Base-by-base conservation (phyloP, 805 yeast species). In the Priceomyces melissophilus region DNA sequence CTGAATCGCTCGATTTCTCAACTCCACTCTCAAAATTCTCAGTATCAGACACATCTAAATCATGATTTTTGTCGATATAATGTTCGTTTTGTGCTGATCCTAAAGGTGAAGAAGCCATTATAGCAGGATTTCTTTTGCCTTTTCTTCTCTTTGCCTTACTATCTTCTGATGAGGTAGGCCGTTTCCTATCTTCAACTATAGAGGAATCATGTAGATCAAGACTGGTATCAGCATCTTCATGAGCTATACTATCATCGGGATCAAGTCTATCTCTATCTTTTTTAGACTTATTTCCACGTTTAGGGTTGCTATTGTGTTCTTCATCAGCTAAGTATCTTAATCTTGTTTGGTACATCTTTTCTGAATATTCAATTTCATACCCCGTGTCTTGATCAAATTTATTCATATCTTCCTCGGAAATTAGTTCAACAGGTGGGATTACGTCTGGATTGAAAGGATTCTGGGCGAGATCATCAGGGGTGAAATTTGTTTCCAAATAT, bases 401-500 rank as follows among this genome's bases (percentile, higher is more conserved):
- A 10, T 49, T 53, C 12, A 48, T 11, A 28, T 58, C 55, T 2
- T 47, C 62, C 6, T 57, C 61, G 0, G 63, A 52, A 14, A 69
- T 50, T 15, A 45, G 46, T 43, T 63, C 66, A 7, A 55, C 33
- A 9, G 55, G 56, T 6, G 81, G 82, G 3, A 75, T 65, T 12
- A 35, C 42, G 32, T 47, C 43, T 8, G 70, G 57, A 20, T 78
- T 71, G 57, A 82, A 84, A n/a, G 90, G 90, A 49, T 83, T 83
- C 4, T 46, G 40, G 1, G 54, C 58, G 11, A 83, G 52, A 41
- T 75, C 77, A 20, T 73, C 80, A 1, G 71, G 65, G 1, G 73
- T 58, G 46, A 86, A 69, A 43, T 76, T 73, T 0, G 96, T 85
- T 55, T 91, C 96, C 47, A 85, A 65, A 53, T 84, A 87, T 2